Percentiles rank a stretch among this genome's conserved stretches.
phyloP scores from a whole-genome alignment of 441 rosid species.

The Adansonia gregorii region DNA sequence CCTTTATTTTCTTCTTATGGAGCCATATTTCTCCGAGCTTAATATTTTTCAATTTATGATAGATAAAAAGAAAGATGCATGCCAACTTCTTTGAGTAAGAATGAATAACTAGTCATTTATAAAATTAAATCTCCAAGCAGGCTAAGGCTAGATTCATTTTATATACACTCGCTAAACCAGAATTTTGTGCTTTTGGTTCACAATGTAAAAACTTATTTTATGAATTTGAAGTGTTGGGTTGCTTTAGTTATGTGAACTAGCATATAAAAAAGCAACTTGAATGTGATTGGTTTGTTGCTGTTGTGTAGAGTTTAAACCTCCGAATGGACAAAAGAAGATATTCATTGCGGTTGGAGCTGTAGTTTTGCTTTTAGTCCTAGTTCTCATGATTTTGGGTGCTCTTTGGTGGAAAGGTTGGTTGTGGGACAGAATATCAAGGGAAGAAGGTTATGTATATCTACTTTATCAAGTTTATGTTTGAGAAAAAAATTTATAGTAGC shows the following conservation, averaged over 20 bases:
- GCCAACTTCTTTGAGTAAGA: slow-evolving; percentile 5
- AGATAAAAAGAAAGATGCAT: not conserved
- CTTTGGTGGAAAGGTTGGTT: slow-evolving; percentile 40
- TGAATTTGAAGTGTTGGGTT: not conserved
- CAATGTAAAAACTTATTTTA: not conserved
- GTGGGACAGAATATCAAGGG: slow-evolving; percentile 23
- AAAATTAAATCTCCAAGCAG: not conserved
- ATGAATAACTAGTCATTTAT: not conserved
- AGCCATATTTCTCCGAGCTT: not conserved
- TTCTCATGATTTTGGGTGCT: slow-evolving; percentile 31
- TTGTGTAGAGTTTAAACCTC: slow-evolving; percentile 24
- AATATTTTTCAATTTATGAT: not conserved
- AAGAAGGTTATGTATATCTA: slow-evolving; percentile 27
- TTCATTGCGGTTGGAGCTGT: slow-evolving; percentile 28
- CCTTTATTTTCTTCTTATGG: not conserved
- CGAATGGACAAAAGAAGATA: not conserved
- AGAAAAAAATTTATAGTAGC: not conserved
- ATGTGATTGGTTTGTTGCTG: not conserved
- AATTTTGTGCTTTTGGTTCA: not conserved
- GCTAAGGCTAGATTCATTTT: not conserved
- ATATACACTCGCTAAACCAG: not conserved
- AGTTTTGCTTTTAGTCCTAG: slow-evolving; percentile 17
- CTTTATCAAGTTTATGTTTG: slow-evolving; percentile 2
- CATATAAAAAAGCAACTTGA: not conserved
- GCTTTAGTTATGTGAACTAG: not conserved